These are phyloP conservation scores for Phaffia rhodozyma DNA, from an alignment of 1,284 basidiomycete genomes.

Conservation along the genomic window DNA sequence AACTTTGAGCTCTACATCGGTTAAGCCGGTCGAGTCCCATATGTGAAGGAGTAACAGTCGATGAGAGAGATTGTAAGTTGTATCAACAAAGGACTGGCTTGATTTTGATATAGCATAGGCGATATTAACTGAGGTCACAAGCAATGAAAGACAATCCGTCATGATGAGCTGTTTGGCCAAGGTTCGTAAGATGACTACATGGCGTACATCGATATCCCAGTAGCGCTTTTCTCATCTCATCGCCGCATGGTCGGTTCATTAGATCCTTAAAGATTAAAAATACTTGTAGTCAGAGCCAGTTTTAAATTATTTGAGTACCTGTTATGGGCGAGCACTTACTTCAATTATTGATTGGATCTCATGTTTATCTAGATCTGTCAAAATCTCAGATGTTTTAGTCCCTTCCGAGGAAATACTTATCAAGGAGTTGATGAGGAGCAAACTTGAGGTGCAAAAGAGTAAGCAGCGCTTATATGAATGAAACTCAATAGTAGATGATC, in stretches of 20 bases:
- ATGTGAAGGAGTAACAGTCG: not conserved
- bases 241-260: slow-evolving; percentile 6
- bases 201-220: slow-evolving; percentile 12
- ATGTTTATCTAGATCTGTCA: not conserved
- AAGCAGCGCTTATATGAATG: too few relatives aligned
- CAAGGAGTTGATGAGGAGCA: slow-evolving; percentile 15
- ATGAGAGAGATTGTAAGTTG: not conserved
- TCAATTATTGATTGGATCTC: not conserved
- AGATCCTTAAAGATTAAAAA: not conserved
- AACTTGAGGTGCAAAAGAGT: not conserved
- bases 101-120: not conserved
- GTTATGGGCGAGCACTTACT: not conserved
- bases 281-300: too few relatives aligned
- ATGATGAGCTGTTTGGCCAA: not conserved
- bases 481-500: not conserved
- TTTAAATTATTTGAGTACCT: too few relatives aligned
- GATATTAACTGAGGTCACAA: not conserved
- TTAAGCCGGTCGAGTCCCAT: slow-evolving; percentile 1
- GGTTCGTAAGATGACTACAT: too few relatives aligned
- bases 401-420: not conserved
- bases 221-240: not conserved
- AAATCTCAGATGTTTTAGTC: not conserved
- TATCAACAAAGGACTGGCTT: slow-evolving; percentile 5
- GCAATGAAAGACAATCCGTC: too few relatives aligned
- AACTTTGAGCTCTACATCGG: not conserved